phyloP scores from a whole-genome alignment of 768 basidiomycete species.

The Collybia sordida region DNA sequence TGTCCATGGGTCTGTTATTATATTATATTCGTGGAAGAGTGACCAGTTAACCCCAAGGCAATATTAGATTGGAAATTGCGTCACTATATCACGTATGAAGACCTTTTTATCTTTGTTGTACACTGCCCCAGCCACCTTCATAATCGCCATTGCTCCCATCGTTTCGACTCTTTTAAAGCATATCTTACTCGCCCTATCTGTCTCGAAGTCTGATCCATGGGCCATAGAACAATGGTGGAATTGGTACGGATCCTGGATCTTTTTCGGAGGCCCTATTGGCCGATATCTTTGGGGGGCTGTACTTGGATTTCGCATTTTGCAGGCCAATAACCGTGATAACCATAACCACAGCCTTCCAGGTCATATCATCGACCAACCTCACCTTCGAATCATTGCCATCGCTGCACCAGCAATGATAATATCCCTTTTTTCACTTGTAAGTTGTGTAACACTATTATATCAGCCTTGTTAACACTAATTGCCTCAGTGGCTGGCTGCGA shows the following conservation, averaged over 20 bases:
- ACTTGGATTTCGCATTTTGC: slow-evolving; percentile 33
- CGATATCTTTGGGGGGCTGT: slow-evolving; percentile 38
- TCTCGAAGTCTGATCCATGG: slow-evolving; percentile 29
- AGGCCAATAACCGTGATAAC: slow-evolving; percentile 10
- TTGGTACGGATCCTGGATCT: slow-evolving; percentile 42
- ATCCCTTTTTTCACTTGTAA: slow-evolving; percentile 34
- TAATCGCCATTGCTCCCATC: slow-evolving; percentile 28
- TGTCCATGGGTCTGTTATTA: slow-evolving; percentile 41
- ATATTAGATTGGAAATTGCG: slow-evolving; percentile 39
- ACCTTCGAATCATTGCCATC: slow-evolving; percentile 29
- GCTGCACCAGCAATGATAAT: slow-evolving; percentile 25
- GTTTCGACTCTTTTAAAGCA: slow-evolving; percentile 23
- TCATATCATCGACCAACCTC: slow-evolving; percentile 34
- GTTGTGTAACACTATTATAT: slow-evolving; percentile 6
- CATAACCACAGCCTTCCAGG: slow-evolving; percentile 16
- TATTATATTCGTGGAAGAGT: not conserved
- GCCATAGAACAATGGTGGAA: slow-evolving; percentile 38
- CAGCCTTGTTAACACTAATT: not conserved
- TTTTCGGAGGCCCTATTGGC: slow-evolving; percentile 41
- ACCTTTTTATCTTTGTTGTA: slow-evolving; percentile 32
- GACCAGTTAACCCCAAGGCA: not conserved
- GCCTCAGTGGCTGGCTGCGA: slow-evolving; percentile 26
- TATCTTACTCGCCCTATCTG: slow-evolving; percentile 23
- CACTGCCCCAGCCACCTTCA: slow-evolving; percentile 28
- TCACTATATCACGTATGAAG: slow-evolving; percentile 36